Conservation (phyloP, 2,329 filamentous ascomycete genomes). For the Ophiosphaerella herpotricha region DNA sequence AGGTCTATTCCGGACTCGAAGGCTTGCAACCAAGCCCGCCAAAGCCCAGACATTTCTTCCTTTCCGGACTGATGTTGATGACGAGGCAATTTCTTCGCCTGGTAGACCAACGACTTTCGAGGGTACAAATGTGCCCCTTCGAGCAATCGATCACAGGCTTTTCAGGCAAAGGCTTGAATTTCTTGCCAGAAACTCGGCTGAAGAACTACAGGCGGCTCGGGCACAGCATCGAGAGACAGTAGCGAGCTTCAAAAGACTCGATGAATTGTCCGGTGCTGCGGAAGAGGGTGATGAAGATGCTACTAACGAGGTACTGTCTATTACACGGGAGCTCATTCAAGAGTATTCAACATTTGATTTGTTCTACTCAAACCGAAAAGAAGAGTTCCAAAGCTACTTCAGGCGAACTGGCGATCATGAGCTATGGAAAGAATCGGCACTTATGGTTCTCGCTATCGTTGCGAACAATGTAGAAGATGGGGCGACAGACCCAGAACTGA, state of each 20-base stretch:
- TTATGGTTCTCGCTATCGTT: constrained; percentile 41
- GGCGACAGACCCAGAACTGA: constrained; percentile 30
- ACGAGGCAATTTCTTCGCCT: constrained; percentile 5
- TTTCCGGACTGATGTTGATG: constrained; percentile 18
- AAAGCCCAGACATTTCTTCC: constrained; percentile 37
- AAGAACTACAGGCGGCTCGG: constrained; percentile 50
- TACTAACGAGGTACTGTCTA: constrained; percentile 62
- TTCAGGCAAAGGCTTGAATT: constrained; percentile 36
- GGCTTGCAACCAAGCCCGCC: constrained; percentile 16
- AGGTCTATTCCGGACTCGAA: constrained; percentile 36
- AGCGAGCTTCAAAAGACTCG: constrained; percentile 51
- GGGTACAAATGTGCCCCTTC: constrained; percentile 34
- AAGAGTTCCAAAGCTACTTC: constrained; percentile 46
- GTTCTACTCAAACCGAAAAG: constrained; percentile 60
- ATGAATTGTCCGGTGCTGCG: constrained; percentile 48
- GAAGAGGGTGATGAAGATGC: constrained; percentile 56
- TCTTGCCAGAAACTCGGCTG: constrained; percentile 28
- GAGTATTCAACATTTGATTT: constrained; percentile 64
- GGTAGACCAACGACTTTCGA: constrained; percentile 23
- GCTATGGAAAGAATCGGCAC: constrained; percentile 40
- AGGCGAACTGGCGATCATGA: constrained; percentile 37
- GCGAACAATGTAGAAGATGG: constrained; percentile 43
- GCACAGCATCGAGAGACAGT: constrained; percentile 46
- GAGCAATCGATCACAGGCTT: constrained; percentile 33
- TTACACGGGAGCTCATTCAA: constrained; percentile 61